Evolutionary conservation across 2,329 filamentous ascomycete genomes (phyloP).

Genomic region (Tolypocladium pustulatum): DNA sequence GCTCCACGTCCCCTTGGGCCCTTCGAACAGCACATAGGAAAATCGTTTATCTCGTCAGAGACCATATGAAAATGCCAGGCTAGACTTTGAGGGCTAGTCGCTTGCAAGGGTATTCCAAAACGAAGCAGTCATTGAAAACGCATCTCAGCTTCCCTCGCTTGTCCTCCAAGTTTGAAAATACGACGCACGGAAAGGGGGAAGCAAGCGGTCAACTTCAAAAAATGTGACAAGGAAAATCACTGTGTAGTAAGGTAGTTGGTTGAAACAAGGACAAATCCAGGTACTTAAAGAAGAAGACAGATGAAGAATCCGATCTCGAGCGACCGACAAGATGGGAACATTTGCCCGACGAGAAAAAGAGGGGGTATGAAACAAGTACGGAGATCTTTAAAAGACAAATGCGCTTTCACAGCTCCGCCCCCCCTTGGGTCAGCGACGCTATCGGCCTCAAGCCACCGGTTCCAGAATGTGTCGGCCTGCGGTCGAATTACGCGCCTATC

Average conservation of each 20-base stretch:
- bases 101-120: constrained; percentile 1
- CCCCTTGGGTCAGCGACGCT: constrained; percentile 2
- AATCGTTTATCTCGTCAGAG: constrained; percentile 7
- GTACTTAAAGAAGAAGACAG: constrained; percentile 4
- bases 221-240: constrained; percentile 11
- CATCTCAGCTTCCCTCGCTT: background rate
- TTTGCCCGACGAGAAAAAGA: constrained; percentile 7
- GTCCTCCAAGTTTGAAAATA: background rate
- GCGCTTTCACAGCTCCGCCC: constrained; percentile 6
- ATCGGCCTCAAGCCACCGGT: constrained; percentile 7
- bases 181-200: background rate
- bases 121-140: background rate
- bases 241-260: constrained; percentile 5
- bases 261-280: constrained; percentile 11
- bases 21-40: constrained; percentile 1
- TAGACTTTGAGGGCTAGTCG: background rate
- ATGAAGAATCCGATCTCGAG: background rate
- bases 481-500: constrained; percentile 16
- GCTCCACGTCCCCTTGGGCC: background rate
- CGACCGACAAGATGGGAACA: constrained; percentile 7
- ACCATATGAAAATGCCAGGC: constrained; percentile 3
- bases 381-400: constrained; percentile 8
- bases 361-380: constrained; percentile 10
- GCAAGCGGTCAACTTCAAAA: constrained; percentile 1
- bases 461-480: constrained; percentile 7